phyloP scores from a whole-genome alignment of 2,329 filamentous ascomycete genomes.

The Teratosphaeria zuluensis region DNA sequence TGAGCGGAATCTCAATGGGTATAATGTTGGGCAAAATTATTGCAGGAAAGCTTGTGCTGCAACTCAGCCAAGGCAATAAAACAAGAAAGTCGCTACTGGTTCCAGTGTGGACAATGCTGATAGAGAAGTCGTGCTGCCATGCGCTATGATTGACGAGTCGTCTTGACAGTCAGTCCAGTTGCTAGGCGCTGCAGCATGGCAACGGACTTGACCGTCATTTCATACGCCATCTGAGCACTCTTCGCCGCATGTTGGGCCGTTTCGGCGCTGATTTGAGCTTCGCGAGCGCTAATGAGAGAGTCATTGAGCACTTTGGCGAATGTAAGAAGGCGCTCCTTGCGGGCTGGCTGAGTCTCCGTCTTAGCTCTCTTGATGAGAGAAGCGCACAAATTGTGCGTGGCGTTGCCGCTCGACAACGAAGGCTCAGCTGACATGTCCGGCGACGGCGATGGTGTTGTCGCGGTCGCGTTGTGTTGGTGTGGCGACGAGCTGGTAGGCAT shows the following conservation, averaged over 20 bases:
- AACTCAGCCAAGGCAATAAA: neutral
- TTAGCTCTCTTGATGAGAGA: conserved; percentile 3
- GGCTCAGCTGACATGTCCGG: neutral
- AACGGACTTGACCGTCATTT: conserved; percentile 18
- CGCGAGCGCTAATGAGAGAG: conserved; percentile 14
- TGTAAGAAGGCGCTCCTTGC: conserved; percentile 13
- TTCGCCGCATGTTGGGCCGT: conserved; percentile 16
- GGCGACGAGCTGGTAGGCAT: conserved; percentile 1
- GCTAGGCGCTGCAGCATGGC: conserved; percentile 13
- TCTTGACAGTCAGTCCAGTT: neutral
- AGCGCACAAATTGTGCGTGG: neutral
- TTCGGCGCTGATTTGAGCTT: conserved; percentile 18
- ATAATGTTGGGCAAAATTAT: neutral
- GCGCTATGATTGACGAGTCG: neutral
- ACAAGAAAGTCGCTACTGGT: neutral
- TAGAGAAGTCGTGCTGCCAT: neutral
- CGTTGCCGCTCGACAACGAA: neutral
- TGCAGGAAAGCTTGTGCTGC: neutral
- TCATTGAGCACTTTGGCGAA: conserved; percentile 21
- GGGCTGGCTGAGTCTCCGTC: conserved; percentile 8
- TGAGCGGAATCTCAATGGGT: neutral
- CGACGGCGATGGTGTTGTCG: neutral
- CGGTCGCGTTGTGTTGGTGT: conserved; percentile 2
- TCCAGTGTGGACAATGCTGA: neutral
- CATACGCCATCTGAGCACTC: conserved; percentile 16